A percentile compares a stretch with the other conserved stretches of the same genome.
phyloP scores from a whole-genome alignment of 1,284 basidiomycete genomes.

The Wallemia ichthyophaga region DNA sequence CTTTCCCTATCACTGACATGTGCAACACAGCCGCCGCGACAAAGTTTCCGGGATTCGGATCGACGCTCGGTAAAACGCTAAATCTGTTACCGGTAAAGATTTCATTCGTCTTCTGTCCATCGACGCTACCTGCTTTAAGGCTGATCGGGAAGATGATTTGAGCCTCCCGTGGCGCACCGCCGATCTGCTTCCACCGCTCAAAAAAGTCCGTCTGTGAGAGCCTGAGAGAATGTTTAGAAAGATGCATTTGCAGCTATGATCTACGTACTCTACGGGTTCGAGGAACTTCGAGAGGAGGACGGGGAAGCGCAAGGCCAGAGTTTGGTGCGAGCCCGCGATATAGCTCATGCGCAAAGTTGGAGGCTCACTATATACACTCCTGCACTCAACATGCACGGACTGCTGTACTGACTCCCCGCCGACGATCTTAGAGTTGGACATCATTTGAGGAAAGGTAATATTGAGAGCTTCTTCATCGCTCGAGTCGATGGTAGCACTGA shows the following conservation, averaged over 20 bases:
- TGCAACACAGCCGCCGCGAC: constrained; percentile 82
- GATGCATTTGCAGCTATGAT: not conserved
- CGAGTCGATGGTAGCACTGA: constrained; percentile 52
- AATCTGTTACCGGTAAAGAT: constrained; percentile 47
- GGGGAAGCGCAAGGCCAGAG: constrained; percentile 53
- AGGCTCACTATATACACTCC: constrained; percentile 42
- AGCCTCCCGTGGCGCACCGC: constrained; percentile 68
- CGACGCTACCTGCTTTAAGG: constrained; percentile 36
- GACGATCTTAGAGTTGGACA: constrained; percentile 37
- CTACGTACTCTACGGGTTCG: constrained; percentile 40
- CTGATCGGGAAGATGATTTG: constrained; percentile 60
- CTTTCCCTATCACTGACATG: constrained; percentile 58
- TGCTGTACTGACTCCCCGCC: constrained; percentile 73
- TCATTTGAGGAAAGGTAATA: constrained; percentile 63
- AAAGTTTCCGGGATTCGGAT: constrained; percentile 58
- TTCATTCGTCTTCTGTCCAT: constrained; percentile 37
- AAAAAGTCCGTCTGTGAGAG: constrained; percentile 66
- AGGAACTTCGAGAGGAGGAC: constrained; percentile 73
- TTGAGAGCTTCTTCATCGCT: constrained; percentile 40
- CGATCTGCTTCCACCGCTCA: constrained; percentile 91
- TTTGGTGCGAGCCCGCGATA: constrained; percentile 67
- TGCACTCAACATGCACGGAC: constrained; percentile 76
- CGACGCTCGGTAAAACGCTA: constrained; percentile 43
- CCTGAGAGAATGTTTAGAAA: not conserved
- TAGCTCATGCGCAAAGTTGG: constrained; percentile 73